These are phyloP conservation scores for Termitomyces sp. DNA, from an alignment of 768 basidiomycete species.

Conservation along the genomic window DNA sequence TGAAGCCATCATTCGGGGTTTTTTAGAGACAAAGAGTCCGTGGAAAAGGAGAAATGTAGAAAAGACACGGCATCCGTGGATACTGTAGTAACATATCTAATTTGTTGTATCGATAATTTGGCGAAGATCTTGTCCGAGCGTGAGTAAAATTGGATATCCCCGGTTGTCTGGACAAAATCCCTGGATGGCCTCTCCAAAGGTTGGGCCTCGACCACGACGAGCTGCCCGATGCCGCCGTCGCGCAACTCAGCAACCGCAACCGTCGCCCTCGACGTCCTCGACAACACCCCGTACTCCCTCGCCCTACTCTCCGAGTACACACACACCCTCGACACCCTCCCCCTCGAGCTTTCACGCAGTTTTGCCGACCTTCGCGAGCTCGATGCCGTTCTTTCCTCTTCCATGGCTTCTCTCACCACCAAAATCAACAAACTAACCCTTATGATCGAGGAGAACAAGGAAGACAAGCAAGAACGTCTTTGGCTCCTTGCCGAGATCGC, in stretches of 20 bases:
- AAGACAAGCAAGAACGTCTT: conserved; percentile 67
- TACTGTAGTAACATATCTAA: conserved; percentile 11
- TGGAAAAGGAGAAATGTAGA: not conserved
- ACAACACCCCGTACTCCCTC: conserved; percentile 54
- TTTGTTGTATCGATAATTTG: too few species aligned
- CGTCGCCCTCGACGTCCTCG: conserved; percentile 21
- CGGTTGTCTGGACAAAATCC: conserved; percentile 4
- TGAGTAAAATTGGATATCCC: conserved; percentile 17
- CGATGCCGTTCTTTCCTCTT: conserved; percentile 92
- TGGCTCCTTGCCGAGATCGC: conserved; percentile 89
- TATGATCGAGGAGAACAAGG: conserved; percentile 64
- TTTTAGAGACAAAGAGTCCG: not conserved
- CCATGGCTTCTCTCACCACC: conserved; percentile 72
- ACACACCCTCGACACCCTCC: conserved; percentile 90
- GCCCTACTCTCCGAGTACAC: conserved; percentile 77
- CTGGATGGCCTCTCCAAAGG: not conserved
- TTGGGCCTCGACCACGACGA: conserved; percentile 1
- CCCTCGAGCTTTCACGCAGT: conserved; percentile 88
- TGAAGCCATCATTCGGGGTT: conserved; percentile 5
- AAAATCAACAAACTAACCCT: conserved; percentile 72
- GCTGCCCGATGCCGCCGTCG: conserved; percentile 29
- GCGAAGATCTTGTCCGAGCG: conserved; percentile 11
- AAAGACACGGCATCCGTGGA: not conserved
- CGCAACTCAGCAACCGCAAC: conserved; percentile 18
- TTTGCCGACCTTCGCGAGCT: conserved; percentile 97